phyloP scores from a whole-genome alignment of 2,329 filamentous ascomycete species.

The Ceratocystis diversiconidia region DNA sequence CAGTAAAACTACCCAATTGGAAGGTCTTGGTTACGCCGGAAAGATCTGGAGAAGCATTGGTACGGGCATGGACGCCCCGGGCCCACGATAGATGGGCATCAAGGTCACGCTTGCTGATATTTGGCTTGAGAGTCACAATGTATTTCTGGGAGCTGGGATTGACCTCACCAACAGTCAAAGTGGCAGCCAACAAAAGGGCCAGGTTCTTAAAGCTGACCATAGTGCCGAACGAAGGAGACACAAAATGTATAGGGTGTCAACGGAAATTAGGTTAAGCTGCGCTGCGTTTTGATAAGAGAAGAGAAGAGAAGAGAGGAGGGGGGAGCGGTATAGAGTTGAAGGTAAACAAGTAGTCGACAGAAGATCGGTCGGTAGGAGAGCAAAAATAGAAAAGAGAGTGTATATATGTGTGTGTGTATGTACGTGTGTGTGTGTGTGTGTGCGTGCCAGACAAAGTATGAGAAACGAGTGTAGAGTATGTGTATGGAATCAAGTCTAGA shows the following conservation, averaged over 20 bases:
- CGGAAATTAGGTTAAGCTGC: neutral
- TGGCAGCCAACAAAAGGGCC: slow-evolving; percentile 17
- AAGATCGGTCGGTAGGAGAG: no score
- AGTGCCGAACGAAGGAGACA: neutral
- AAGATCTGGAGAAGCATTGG: slow-evolving; percentile 24
- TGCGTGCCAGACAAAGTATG: neutral
- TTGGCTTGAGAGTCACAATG: slow-evolving; percentile 33
- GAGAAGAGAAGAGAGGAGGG: neutral
- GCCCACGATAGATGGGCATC: slow-evolving; percentile 27
- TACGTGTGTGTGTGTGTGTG: neutral
- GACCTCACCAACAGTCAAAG: slow-evolving; percentile 20
- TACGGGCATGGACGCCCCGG: slow-evolving; percentile 24
- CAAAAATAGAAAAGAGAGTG: neutral
- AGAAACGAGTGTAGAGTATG: neutral
- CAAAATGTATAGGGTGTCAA: neutral
- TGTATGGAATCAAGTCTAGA: neutral
- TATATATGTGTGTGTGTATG: no score
- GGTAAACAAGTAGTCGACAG: neutral
- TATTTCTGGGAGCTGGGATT: slow-evolving; percentile 28
- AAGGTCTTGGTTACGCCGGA: slow-evolving; percentile 26
- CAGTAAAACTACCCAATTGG: slow-evolving; percentile 26
- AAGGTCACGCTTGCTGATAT: slow-evolving; percentile 24
- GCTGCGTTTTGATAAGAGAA: no score
- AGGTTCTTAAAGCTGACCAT: slow-evolving; percentile 21
- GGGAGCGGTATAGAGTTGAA: neutral